Conservation (phyloP, 164 flowering plant genomes). For the Macadamia tetraphylla region DNA sequence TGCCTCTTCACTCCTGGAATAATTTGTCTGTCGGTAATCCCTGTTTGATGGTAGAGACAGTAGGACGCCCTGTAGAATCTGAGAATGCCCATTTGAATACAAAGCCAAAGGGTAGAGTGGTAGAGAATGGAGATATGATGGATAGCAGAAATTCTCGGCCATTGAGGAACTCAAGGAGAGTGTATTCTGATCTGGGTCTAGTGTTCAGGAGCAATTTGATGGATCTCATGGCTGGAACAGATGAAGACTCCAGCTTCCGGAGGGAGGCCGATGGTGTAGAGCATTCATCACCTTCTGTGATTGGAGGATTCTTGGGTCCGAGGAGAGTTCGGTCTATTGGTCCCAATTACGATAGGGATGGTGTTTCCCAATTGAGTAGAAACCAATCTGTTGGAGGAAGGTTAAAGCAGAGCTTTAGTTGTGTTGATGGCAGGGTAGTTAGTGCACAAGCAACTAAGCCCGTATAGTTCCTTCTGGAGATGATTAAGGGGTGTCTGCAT, state of each 20-base stretch:
- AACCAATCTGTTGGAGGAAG: slow-evolving; percentile 26
- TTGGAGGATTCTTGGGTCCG: slow-evolving; percentile 25
- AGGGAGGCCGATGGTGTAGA: slow-evolving; percentile 26
- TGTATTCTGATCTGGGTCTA: slow-evolving; percentile 62
- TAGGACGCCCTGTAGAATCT: slow-evolving; percentile 48
- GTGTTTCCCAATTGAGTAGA: slow-evolving; percentile 14
- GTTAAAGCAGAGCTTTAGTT: slow-evolving; percentile 4
- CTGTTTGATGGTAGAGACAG: slow-evolving; percentile 70
- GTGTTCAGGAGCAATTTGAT: slow-evolving; percentile 50
- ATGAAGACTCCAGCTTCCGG: slow-evolving; percentile 25
- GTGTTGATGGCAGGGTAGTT: not conserved
- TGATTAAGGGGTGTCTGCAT: too few species aligned
- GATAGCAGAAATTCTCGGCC: slow-evolving; percentile 18
- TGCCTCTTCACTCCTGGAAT: slow-evolving; percentile 62
- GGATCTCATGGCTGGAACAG: slow-evolving; percentile 62
- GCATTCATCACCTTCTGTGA: slow-evolving; percentile 14
- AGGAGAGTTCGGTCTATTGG: slow-evolving; percentile 16
- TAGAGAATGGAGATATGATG: slow-evolving; percentile 20
- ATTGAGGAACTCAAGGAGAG: slow-evolving; percentile 43
- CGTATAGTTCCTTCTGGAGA: too few species aligned
- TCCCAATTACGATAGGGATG: slow-evolving; percentile 12
- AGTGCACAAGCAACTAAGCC: not conserved
- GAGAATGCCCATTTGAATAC: slow-evolving; percentile 18
- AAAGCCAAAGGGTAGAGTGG: slow-evolving; percentile 15
- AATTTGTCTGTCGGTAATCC: slow-evolving; percentile 56